Base-by-base conservation (phyloP, 1,139 yeast species). In the Hyphopichia burtonii region DNA sequence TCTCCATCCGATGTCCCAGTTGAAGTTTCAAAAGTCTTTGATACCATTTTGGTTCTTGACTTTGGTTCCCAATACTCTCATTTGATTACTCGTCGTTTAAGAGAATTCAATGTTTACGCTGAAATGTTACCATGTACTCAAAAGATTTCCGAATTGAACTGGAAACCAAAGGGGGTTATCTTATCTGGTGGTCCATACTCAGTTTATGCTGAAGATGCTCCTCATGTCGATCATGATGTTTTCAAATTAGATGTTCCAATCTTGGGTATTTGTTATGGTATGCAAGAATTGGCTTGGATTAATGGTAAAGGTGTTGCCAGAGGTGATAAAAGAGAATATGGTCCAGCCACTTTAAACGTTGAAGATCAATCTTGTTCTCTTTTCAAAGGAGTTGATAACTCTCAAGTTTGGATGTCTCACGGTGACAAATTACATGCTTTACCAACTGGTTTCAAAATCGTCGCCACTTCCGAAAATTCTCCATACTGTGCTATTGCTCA, bases 71-170 rank as follows among this genome's bases (percentile, higher is more conserved):
- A 93, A 73, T 93, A 93, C 74, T 88, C 96, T 47, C 99, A 93
- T 64, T 75, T 93, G 64, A 90, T 93, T 67, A 93, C 98, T 49
- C 86, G 99, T 73, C 87, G 99, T 71, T 78, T 93, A 59, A 88
- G 99, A 78, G 99, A 93, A 68, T 89, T 91, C 76, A 89, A 93
- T 66, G 93, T 93, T 53, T 93, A 94, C 69, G 98, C 99, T 52
- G 99, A 94, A 74, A 93, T 93, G 99, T 80, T 93, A 52, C 99
- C 99, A 54, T 93, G 99, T 71, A 93, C 99, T 44, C 98, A 93
- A 71, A 93, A 91, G 75, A 91, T 93, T 61, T 63, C 85, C 42
- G 98, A 93, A 55, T 79, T 94, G 59, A 71, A 83, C 47, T 93
- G 96, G 95, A 90, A 82, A 63, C 99, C 99, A 54, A 88, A 84